phyloP scores from a whole-genome alignment of 768 basidiomycete genomes.

The Pleurotus ostreatus region DNA sequence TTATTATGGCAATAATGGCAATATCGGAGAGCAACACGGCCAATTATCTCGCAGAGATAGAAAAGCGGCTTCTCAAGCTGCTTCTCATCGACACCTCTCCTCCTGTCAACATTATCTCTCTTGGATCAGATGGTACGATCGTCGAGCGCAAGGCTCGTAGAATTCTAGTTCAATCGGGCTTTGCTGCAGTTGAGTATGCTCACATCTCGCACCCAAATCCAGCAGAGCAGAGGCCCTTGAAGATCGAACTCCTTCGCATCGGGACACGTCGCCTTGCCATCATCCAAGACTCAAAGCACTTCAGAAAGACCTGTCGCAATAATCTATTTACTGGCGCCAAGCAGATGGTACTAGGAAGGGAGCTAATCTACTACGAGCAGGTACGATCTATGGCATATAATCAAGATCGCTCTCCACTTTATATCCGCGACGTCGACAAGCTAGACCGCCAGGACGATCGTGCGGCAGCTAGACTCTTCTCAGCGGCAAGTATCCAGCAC shows the following conservation, averaged over 20 bases:
- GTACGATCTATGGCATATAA: slow-evolving; percentile 16
- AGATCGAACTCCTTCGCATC: slow-evolving; percentile 13
- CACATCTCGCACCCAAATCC: not conserved
- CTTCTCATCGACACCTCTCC: not conserved
- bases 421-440: slow-evolving; percentile 23
- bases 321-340: slow-evolving; percentile 24
- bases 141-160: slow-evolving; percentile 1
- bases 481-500: slow-evolving; percentile 19
- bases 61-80: not conserved
- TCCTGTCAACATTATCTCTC: slow-evolving; percentile 1
- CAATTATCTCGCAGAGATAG: not conserved
- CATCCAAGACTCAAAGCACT: slow-evolving; percentile 30
- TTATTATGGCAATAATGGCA: slow-evolving; percentile 8
- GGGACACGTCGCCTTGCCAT: slow-evolving; percentile 16
- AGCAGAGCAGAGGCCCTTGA: not conserved
- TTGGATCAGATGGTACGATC: slow-evolving; percentile 8
- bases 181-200: not conserved
- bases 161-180: not conserved
- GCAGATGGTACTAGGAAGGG: slow-evolving; percentile 21
- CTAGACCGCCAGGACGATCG: slow-evolving; percentile 29
- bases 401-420: slow-evolving; percentile 15
- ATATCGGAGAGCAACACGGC: not conserved
- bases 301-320: slow-evolving; percentile 18
- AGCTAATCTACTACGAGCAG: slow-evolving; percentile 14
- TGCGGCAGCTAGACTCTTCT: slow-evolving; percentile 34